A percentile compares a stretch with the other conserved stretches of the same genome.
Evolutionary conservation across 2,329 filamentous ascomycete species (phyloP).

Genomic region (Fusarium sp.): DNA sequence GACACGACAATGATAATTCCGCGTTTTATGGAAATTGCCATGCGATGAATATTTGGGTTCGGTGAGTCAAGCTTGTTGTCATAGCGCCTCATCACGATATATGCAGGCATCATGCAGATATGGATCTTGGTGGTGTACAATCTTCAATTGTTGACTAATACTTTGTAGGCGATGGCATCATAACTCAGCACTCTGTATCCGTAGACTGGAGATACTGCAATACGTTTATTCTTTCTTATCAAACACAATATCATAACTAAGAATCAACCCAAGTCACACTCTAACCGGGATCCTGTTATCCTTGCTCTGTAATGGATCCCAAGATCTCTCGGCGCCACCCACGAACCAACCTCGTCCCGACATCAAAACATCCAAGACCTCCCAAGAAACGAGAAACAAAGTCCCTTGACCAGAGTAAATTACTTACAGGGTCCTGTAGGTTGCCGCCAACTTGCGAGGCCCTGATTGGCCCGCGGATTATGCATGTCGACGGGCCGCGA

Average conservation of each 20-base stretch:
- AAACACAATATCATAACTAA: background rate
- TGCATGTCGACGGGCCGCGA: conserved; percentile 39
- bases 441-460: conserved; percentile 6
- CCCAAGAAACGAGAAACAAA: conserved; percentile 37
- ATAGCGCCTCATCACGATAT: background rate
- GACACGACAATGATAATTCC: conserved; percentile 14
- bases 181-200: no score
- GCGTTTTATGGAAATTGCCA: conserved; percentile 25
- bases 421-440: conserved; percentile 16
- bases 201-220: background rate
- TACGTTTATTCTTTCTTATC: background rate
- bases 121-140: background rate
- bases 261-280: background rate
- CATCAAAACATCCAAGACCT: conserved; percentile 27
- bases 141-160: background rate
- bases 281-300: conserved; percentile 5
- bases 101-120: background rate
- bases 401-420: conserved; percentile 20
- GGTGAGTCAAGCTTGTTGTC: background rate
- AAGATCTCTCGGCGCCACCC: conserved; percentile 34
- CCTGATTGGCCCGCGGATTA: conserved; percentile 38
- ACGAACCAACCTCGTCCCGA: conserved; percentile 29
- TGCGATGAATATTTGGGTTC: conserved; percentile 20
- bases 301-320: conserved; percentile 17
- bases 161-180: background rate